phyloP scores from a whole-genome alignment of 371 early-diverging fungal species.

The Rhizomucor pusillus region DNA sequence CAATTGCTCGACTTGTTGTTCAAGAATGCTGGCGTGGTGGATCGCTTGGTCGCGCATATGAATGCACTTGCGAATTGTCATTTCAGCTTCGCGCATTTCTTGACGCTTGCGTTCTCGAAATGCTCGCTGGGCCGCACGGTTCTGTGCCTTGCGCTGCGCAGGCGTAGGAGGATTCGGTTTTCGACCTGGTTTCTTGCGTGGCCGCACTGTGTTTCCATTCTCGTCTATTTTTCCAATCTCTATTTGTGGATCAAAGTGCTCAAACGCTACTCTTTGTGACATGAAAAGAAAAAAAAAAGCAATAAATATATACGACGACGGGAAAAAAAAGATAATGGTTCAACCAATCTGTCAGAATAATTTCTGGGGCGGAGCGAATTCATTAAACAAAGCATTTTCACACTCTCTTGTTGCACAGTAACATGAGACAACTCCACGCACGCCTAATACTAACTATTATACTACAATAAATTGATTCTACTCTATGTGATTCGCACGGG shows the following conservation, averaged over 20 bases:
- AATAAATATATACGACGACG: too few species aligned
- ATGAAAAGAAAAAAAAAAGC: too few species aligned
- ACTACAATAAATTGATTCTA: too few species aligned
- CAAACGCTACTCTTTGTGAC: conserved; percentile 23
- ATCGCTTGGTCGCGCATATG: conserved; percentile 32
- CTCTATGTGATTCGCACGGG: too few species aligned
- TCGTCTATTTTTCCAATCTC: conserved; percentile 36
- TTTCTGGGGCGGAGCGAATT: too few species aligned
- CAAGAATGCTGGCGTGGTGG: conserved; percentile 17
- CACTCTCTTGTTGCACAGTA: too few species aligned
- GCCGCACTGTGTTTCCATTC: conserved; percentile 39
- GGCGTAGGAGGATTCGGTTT: conserved; percentile 50
- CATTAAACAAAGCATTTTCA: too few species aligned
- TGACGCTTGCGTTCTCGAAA: conserved; percentile 76
- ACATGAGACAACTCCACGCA: too few species aligned
- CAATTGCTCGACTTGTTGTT: conserved; percentile 21
- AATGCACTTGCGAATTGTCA: conserved; percentile 29
- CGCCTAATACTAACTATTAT: too few species aligned
- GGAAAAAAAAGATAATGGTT: too few species aligned
- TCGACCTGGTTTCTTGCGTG: conserved; percentile 41
- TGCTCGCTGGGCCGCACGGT: conserved; percentile 74
- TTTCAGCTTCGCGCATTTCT: conserved; percentile 71
- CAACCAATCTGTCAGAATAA: too few species aligned
- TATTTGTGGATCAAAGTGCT: conserved; percentile 42
- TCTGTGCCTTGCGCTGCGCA: conserved; percentile 70